Evolutionary conservation across 805 yeast species (phyloP), one percentile per base, ranked within the genome.

Genomic region (Cyberlindnera veronae): DNA sequence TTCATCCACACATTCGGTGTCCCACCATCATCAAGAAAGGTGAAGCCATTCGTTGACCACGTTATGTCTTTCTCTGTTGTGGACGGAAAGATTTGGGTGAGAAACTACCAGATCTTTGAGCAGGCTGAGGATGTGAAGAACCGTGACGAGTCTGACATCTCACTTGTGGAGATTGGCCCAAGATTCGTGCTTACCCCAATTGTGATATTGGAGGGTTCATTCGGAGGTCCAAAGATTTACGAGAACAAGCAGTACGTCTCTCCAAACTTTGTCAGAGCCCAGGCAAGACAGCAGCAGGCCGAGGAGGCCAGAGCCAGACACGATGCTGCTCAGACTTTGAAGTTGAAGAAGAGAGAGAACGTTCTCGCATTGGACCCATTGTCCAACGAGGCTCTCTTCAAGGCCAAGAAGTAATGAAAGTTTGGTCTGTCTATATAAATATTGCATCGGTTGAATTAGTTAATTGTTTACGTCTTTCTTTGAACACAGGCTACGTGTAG

Each of bases 201-300:
- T 52, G 81, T 95, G 44, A 79, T 93, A 38, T 73, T 91, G 49
- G 98, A 93, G 69, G 99, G 99, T 35, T 88, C 97, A 2, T 93
- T 93, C 56, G 91, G 96, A 41, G 99, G 99, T 16, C 96, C 98
- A 49, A 88, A 90, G 74, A 89, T 93, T 50, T 93, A 87, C 66
- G 98, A 93, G 60, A 93, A 93, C 71, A 90, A 87, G 71, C 93
- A 91, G 66, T 93, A 86, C 64, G 96, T 93, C 34, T 86, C 96
- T 45, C 99, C 99, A 50, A 93, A 93, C 72, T 79, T 85, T 45
- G 91, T 84, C 29, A 84, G 99, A 71, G 87, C 99, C 11, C 96
- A 90, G 70, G 46, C 74, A 49, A 85, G 79, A 62, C 84, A 81
- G 53, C 77, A 84, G 59, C 80, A 84, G 40, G 97, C 97, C 3